Conservation (phyloP, 768 basidiomycete species). For the Pulveroboletus sp. region DNA sequence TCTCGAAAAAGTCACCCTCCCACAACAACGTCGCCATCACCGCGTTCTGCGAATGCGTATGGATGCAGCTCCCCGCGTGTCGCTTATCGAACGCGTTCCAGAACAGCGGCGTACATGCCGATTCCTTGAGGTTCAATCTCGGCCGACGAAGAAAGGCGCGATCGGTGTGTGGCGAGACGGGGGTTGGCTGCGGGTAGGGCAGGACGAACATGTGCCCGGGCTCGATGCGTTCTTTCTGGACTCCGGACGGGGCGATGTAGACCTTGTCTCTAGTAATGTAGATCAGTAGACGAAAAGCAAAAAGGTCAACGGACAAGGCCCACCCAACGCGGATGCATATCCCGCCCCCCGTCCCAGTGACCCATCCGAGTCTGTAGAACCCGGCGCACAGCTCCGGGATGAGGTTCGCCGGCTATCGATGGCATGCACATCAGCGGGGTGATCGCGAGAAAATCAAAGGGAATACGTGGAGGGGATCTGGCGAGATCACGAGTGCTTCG, state of each 20-base stretch:
- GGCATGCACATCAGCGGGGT: neutral
- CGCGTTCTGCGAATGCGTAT: constrained; percentile 87
- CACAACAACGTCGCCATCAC: constrained; percentile 85
- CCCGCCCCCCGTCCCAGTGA: constrained; percentile 84
- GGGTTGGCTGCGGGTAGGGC: constrained; percentile 59
- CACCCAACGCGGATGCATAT: constrained; percentile 71
- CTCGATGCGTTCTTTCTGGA: constrained; percentile 85
- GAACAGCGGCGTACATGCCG: constrained; percentile 85
- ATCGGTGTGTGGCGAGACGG: constrained; percentile 55
- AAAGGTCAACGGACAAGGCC: constrained; percentile 13
- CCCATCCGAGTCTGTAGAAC: constrained; percentile 89
- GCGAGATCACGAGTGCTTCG: constrained; percentile 54
- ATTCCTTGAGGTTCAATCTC: constrained; percentile 67
- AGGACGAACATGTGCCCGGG: constrained; percentile 85
- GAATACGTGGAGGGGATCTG: constrained; percentile 56
- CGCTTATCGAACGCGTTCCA: constrained; percentile 86
- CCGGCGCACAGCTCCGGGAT: constrained; percentile 80
- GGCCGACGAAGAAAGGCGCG: constrained; percentile 78
- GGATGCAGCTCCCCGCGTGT: constrained; percentile 80
- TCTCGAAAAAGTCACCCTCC: constrained; percentile 63
- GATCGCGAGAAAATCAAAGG: neutral
- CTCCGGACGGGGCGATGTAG: constrained; percentile 84
- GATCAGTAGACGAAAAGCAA: neutral
- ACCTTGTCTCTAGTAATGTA: constrained; percentile 52
- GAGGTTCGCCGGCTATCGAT: constrained; percentile 76